Conservation (phyloP, 345 rosid species). For the Theobroma cacao region DNA sequence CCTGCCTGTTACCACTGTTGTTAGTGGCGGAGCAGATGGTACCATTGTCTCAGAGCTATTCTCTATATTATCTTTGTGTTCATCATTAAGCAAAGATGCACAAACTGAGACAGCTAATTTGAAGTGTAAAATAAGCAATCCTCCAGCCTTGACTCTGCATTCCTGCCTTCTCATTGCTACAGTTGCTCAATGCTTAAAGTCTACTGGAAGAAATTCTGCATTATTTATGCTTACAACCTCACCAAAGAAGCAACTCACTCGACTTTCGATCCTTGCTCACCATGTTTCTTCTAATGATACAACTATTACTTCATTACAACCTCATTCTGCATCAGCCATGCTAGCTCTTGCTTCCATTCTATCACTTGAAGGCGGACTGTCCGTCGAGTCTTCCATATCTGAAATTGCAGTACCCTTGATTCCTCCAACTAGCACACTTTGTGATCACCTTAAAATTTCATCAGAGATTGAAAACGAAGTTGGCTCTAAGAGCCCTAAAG, state of each 20-base stretch:
- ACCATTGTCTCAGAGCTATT: slow-evolving; percentile 86
- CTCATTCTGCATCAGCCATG: slow-evolving; percentile 86
- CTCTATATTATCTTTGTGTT: slow-evolving; percentile 56
- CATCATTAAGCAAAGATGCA: slow-evolving; percentile 50
- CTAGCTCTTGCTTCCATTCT: slow-evolving; percentile 89
- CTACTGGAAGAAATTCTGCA: slow-evolving; percentile 86
- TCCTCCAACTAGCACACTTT: slow-evolving; percentile 79
- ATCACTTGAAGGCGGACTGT: slow-evolving; percentile 77
- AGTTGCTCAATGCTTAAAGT: slow-evolving; percentile 80
- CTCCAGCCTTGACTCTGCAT: slow-evolving; percentile 49
- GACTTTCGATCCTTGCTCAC: slow-evolving; percentile 76
- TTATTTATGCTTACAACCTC: slow-evolving; percentile 82
- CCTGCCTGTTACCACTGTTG: slow-evolving; percentile 70
- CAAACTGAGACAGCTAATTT: slow-evolving; percentile 51
- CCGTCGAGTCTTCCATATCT: slow-evolving; percentile 70
- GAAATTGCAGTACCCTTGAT: slow-evolving; percentile 84
- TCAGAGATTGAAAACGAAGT: slow-evolving; percentile 39
- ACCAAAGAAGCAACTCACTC: slow-evolving; percentile 76
- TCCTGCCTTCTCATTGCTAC: slow-evolving; percentile 71
- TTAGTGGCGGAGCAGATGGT: slow-evolving; percentile 95
- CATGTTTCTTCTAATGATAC: slow-evolving; percentile 63
- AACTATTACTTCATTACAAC: slow-evolving; percentile 51
- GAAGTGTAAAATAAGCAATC: slow-evolving; percentile 59
- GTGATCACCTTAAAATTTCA: slow-evolving; percentile 64
- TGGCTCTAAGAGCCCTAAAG: slow-evolving; percentile 21